Evolutionary conservation across 305 asterid genomes (phyloP).

Genomic region (Plantago rigida): DNA sequence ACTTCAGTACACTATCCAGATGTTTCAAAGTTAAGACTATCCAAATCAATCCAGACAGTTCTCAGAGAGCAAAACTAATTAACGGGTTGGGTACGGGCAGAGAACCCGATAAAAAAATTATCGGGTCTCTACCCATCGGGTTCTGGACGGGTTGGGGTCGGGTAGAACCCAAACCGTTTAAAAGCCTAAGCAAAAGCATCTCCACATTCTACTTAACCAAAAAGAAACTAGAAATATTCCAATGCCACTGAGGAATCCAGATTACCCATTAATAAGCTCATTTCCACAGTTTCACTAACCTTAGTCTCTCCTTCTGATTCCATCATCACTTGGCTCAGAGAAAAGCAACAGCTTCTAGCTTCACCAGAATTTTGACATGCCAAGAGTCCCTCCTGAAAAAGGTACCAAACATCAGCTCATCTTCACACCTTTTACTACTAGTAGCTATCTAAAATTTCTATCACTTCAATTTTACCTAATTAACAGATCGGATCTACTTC

Average conservation of each 20-base stretch:
- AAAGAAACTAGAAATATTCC: no score
- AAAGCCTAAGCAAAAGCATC: neutral
- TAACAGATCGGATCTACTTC: slow-evolving; percentile 36
- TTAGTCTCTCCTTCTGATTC: slow-evolving; percentile 67
- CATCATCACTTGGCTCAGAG: slow-evolving; percentile 38
- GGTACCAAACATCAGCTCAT: slow-evolving; percentile 14
- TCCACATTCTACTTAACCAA: slow-evolving; percentile 1
- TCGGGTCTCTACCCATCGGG: no score
- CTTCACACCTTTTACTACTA: slow-evolving; percentile 19
- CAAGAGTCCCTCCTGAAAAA: slow-evolving; percentile 26
- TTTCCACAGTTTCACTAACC: slow-evolving; percentile 37
- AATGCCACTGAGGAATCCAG: no score
- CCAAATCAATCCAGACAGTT: neutral
- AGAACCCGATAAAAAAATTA: no score
- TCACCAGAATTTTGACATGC: slow-evolving; percentile 41
- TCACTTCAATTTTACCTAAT: slow-evolving; percentile 8
- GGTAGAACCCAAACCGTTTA: no score
- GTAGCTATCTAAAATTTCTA: neutral
- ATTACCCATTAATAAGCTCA: no score
- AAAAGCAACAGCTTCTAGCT: slow-evolving; percentile 26
- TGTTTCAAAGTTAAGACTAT: neutral
- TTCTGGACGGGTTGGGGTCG: no score
- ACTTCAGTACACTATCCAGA: slow-evolving; percentile 4
- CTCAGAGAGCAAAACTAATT: neutral
- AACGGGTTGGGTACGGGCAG: no score